Base-by-base conservation (phyloP, 2,329 filamentous ascomycete species). In the Cytospora leucostoma region DNA sequence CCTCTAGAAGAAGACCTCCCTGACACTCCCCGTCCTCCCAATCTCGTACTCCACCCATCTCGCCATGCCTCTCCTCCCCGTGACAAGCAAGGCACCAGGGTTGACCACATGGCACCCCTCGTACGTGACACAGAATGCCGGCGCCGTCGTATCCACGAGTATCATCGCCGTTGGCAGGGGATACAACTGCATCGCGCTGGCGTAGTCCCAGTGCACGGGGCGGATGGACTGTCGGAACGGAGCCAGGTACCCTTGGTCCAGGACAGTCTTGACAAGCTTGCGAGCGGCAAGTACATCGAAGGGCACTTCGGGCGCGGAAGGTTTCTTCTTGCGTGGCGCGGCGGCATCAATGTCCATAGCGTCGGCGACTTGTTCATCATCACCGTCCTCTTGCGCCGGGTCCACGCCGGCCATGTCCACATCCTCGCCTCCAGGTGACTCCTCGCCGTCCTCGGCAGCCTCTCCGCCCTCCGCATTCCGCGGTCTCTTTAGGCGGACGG, bases 31-130 rank as follows among this genome's bases (percentile, higher is more conserved):
- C 62, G 83, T 80, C 56, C 80, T 83, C 33, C 86, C 82, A 51
- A 91, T 75, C 75, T 91, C 90, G 78, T 94, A 98, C 78, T 98
- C 95, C 1, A 94, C 82, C 94, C 95, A 98, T 66, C 88, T 83
- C 7, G 87, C 90, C 7, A 88, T 85, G 4, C 88, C 87, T 67
- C 86, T 84, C 59, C 88, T 82, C 0, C 88, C 89, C 0, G 85
- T 79, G 0, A 91, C 87, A 32, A 96, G 82, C 56, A 99, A 76
- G 56, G 84, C 82, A 7, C 93, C 92, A 0, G 95, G 93, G 74
- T 99, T 99, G 84, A 99, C 88, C 38, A 97, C 93, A 77, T 95
- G 91, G 72, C 95, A 98, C 0, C 93, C 94, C 75, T 97, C 94
- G 72, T 98, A 98, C 15, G 91, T 96, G 67, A 97, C 80, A 60